These are phyloP conservation scores for Dactylis glomerata DNA, from an alignment of 176 grass and related monocot genomes.

Conservation along the genomic window DNA sequence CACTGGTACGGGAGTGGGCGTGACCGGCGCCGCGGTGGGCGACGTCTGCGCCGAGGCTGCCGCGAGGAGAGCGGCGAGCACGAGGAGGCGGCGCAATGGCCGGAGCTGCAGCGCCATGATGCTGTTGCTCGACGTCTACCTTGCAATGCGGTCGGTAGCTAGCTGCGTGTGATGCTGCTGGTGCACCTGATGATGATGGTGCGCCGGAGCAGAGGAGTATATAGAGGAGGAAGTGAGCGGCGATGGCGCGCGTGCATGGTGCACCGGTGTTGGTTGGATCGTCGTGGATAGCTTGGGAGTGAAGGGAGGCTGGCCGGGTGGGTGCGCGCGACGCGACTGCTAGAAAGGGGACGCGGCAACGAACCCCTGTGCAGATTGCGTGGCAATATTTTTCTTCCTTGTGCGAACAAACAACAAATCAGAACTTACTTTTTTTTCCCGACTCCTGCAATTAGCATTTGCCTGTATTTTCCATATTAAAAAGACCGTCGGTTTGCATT, in stretches of 20 bases:
- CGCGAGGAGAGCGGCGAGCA: conserved; percentile 2
- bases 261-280: neutral
- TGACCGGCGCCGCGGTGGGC: conserved; percentile 12
- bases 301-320: conserved; percentile 54
- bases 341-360: conserved; percentile 52
- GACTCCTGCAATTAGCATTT: neutral
- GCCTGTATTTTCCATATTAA: neutral
- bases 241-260: neutral
- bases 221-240: neutral
- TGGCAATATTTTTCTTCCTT: neutral
- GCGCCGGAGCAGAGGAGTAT: neutral
- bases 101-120: conserved; percentile 24
- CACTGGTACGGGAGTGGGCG: neutral
- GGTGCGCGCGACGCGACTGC: conserved; percentile 18
- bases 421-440: neutral
- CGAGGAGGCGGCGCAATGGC: neutral
- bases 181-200: neutral
- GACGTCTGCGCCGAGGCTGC: conserved; percentile 31
- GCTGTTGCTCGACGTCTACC: neutral
- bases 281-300: conserved; percentile 33
- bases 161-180: neutral
- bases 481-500: neutral
- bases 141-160: neutral
- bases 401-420: neutral
- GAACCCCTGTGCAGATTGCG: neutral